phyloP scores from a whole-genome alignment of 768 basidiomycete species.

The Pleurotus pulmonarius region DNA sequence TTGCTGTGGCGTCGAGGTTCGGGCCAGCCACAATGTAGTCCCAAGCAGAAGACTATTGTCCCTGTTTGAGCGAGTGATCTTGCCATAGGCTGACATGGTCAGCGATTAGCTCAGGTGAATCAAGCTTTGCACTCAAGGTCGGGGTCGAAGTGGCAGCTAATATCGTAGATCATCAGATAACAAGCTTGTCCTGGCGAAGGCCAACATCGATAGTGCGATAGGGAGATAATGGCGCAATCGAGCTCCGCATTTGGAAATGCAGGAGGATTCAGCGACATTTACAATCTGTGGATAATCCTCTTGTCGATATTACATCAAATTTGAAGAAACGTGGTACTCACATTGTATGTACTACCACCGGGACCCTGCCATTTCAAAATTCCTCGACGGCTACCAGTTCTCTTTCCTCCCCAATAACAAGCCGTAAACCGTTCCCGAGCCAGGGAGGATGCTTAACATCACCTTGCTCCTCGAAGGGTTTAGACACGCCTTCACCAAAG shows the following conservation, averaged over 20 bases:
- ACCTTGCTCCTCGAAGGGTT: conserved; percentile 11
- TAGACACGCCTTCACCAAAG: conserved; percentile 58
- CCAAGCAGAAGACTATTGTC: background rate
- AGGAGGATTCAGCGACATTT: background rate
- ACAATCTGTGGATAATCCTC: too few relatives aligned
- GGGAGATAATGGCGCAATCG: background rate
- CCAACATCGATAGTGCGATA: background rate
- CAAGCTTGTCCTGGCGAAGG: background rate
- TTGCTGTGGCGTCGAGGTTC: background rate
- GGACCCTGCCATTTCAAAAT: conserved; percentile 28
- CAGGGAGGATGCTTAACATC: conserved; percentile 16
- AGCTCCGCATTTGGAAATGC: conserved; percentile 1
- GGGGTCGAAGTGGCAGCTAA: background rate
- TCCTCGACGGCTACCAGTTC: conserved; percentile 34
- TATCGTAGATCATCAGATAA: conserved; percentile 2
- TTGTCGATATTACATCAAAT: background rate
- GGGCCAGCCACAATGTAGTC: conserved; percentile 9
- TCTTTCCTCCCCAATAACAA: conserved; percentile 55
- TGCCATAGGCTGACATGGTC: conserved; percentile 11
- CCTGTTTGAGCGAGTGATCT: conserved; percentile 1
- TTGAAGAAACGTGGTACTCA: background rate
- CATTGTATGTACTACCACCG: background rate
- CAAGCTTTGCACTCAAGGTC: background rate
- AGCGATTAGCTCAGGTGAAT: too few relatives aligned
- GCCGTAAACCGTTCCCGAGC: conserved; percentile 42